Conservation (phyloP, 371 early-diverging fungal species). For the Lichtheimia ornata region DNA sequence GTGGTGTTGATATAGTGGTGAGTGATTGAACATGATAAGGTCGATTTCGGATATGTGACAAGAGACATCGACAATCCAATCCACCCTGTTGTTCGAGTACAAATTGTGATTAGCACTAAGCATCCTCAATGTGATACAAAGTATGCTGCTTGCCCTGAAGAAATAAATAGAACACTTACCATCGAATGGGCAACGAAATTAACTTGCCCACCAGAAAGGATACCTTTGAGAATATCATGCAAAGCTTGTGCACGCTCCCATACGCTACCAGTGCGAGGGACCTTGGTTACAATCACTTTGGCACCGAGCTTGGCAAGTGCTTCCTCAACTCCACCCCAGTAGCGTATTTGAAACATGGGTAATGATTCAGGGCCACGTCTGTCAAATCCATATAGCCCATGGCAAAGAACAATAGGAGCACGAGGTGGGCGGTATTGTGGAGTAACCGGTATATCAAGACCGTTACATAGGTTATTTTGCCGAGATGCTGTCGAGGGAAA, state of each 20-base stretch:
- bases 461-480: not conserved
- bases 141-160: not conserved
- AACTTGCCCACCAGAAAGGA: constrained; percentile 59
- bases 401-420: constrained; percentile 86
- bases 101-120: too few species aligned
- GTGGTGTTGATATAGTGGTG: constrained; percentile 91
- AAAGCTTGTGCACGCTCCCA: constrained; percentile 78
- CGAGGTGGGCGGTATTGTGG: constrained; percentile 74
- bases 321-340: constrained; percentile 88
- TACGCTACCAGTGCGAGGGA: constrained; percentile 81
- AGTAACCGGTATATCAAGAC: constrained; percentile 51
- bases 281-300: constrained; percentile 80
- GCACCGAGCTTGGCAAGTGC: constrained; percentile 81
- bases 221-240: constrained; percentile 59
- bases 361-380: constrained; percentile 71
- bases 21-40: constrained; percentile 70
- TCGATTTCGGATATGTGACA: constrained; percentile 71
- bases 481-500: constrained; percentile 1
- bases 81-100: constrained; percentile 61
- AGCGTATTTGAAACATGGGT: constrained; percentile 82
- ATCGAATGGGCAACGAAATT: constrained; percentile 93
- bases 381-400: constrained; percentile 92
- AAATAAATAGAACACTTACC: constrained; percentile 45
- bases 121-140: not conserved
- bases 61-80: constrained; percentile 83